These are phyloP conservation scores for Ustilago trichophora DNA, from an alignment of 1,284 basidiomycete species.

Conservation along the genomic window DNA sequence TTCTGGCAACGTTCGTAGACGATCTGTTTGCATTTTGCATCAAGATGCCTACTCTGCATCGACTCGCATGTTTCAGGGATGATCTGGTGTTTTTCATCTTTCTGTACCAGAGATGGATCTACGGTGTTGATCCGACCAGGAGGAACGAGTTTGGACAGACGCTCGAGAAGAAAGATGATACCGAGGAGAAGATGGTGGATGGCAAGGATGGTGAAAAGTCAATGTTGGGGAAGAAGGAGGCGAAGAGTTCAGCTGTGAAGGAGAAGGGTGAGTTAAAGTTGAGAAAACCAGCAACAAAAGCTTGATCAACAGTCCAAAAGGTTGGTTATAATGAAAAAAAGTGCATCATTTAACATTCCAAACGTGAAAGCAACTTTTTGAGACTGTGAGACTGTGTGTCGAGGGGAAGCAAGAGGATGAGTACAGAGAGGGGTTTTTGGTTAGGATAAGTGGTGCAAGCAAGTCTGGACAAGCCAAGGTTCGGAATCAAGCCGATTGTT, in stretches of 20 bases:
- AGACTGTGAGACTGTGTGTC: too few species aligned
- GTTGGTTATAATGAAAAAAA: too few species aligned
- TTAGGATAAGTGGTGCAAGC: too few species aligned
- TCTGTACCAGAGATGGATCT: conserved; percentile 82
- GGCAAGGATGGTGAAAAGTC: conserved; percentile 7
- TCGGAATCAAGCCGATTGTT: too few species aligned
- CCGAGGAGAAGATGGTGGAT: conserved; percentile 1
- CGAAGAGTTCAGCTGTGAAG: conserved; percentile 17
- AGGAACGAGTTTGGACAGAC: conserved; percentile 92
- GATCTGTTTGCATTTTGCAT: conserved; percentile 84
- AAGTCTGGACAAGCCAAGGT: too few species aligned
- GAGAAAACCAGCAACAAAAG: too few species aligned
- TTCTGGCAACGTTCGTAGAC: conserved; percentile 83
- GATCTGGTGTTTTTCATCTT: conserved; percentile 66
- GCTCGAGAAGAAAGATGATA: conserved; percentile 29
- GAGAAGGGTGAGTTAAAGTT: conserved; percentile 28
- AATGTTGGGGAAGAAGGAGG: background rate
- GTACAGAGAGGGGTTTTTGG: too few species aligned
- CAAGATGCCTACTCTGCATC: conserved; percentile 93
- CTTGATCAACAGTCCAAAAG: too few species aligned
- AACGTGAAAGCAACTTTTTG: too few species aligned
- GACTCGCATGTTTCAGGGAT: conserved; percentile 79
- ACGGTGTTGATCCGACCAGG: conserved; percentile 89
- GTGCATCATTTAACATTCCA: too few species aligned
- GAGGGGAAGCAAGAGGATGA: too few species aligned